Evolutionary conservation across 1,284 basidiomycete species (phyloP).

Genomic region (Ustilago sp.): DNA sequence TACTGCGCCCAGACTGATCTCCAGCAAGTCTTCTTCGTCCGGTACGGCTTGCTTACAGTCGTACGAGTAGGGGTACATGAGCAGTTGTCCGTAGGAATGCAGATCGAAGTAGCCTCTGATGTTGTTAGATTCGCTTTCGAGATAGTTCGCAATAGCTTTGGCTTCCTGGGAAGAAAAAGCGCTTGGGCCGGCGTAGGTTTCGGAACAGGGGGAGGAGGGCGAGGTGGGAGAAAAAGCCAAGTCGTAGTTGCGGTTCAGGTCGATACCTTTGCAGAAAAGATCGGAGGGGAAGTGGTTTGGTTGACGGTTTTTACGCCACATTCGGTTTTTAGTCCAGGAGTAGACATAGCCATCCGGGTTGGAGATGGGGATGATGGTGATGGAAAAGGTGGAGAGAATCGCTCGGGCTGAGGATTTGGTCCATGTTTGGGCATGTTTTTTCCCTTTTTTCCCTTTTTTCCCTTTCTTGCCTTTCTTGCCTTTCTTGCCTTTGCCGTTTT

Average conservation of each 20-base stretch:
- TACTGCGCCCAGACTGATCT: conserved; percentile 80
- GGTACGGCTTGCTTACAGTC: conserved; percentile 78
- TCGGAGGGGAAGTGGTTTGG: conserved; percentile 64
- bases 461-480: too few species aligned
- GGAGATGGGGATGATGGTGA: conserved; percentile 81
- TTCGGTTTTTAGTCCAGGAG: conserved; percentile 76
- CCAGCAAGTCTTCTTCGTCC: conserved; percentile 84
- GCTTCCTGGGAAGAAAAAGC: conserved; percentile 79
- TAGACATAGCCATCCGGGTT: conserved; percentile 87
- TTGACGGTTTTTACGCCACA: conserved; percentile 86
- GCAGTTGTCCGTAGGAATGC: conserved; percentile 81
- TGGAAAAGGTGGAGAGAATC: conserved; percentile 76
- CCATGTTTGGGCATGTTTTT: conserved; percentile 17
- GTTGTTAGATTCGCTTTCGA: conserved; percentile 72
- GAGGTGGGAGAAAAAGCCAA: conserved; percentile 74
- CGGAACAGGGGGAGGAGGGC: conserved; percentile 70
- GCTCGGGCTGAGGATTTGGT: conserved; percentile 33
- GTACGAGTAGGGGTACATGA: conserved; percentile 80
- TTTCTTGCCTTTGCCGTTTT: conserved; percentile 13
- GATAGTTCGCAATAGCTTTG: conserved; percentile 78
- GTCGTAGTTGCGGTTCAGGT: conserved; percentile 79
- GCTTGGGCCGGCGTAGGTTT: conserved; percentile 39
- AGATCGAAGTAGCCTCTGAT: conserved; percentile 80
- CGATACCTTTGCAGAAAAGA: conserved; percentile 76
- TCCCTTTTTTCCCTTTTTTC: conserved; percentile 4